Conservation (phyloP, 176 grass and related monocot genomes). For the Hsuehochloa calcarea region DNA sequence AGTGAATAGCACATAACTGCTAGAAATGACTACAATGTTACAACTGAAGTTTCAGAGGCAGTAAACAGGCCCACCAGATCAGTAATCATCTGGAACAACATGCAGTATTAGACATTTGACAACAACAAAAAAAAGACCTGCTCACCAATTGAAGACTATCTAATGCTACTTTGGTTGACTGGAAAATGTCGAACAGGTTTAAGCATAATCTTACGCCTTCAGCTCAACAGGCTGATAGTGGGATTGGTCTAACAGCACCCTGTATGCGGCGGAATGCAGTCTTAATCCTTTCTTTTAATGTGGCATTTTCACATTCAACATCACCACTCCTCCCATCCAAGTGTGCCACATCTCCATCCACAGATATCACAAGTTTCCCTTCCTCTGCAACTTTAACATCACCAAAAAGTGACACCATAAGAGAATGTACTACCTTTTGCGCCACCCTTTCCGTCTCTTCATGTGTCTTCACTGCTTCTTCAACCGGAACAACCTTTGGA, state of each 20-base stretch:
- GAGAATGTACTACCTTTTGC: constrained; percentile 61
- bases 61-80: not conserved
- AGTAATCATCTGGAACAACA: not conserved
- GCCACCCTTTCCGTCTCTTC: constrained; percentile 76
- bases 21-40: constrained; percentile 7
- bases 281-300: constrained; percentile 70
- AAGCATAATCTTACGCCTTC: not conserved
- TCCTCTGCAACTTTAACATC: constrained; percentile 79
- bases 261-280: constrained; percentile 65
- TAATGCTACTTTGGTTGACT: not conserved
- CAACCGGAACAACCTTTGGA: constrained; percentile 56
- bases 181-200: not conserved
- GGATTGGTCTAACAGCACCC: constrained; percentile 73
- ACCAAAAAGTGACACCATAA: constrained; percentile 82
- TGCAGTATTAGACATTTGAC: not conserved
- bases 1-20: not conserved
- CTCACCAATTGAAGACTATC: not conserved
- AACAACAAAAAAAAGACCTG: not conserved
- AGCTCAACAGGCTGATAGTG: constrained; percentile 50
- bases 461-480: constrained; percentile 51
- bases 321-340: constrained; percentile 72
- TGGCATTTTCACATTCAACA: constrained; percentile 65
- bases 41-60: not conserved
- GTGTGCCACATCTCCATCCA: constrained; percentile 61
- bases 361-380: constrained; percentile 63